Conservation (phyloP, 2,329 filamentous ascomycete genomes). For the Trichoderma endophyticum region DNA sequence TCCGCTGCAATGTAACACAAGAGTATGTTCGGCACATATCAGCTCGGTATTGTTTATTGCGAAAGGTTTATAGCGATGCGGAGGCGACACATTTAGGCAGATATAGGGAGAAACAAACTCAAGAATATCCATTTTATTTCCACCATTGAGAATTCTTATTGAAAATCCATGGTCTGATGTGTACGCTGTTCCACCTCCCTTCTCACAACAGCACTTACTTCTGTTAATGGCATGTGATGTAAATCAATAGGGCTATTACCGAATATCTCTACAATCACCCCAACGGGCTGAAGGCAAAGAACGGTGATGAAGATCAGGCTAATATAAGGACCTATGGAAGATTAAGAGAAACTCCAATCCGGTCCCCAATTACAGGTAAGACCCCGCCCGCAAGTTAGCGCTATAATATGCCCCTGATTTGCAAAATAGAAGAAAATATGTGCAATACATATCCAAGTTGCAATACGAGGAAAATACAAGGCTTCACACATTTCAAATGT, state of each 20-base stretch:
- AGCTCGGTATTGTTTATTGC: neutral
- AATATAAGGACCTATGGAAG: too few species aligned
- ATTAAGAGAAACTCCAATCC: neutral
- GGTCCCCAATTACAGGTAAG: neutral
- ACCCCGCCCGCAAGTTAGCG: neutral
- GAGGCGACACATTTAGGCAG: conserved; percentile 8
- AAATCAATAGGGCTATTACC: neutral
- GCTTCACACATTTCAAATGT: neutral
- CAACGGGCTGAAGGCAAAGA: neutral
- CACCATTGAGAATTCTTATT: neutral
- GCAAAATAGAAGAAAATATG: neutral
- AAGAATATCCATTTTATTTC: neutral
- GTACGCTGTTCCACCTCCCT: neutral
- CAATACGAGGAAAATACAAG: neutral
- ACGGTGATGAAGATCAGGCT: neutral
- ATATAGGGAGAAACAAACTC: neutral
- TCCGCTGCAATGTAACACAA: neutral
- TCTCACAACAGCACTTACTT: neutral
- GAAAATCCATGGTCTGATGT: neutral
- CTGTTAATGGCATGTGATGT: neutral
- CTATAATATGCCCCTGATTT: neutral
- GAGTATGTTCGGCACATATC: neutral
- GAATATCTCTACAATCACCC: neutral
- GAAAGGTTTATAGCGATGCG: neutral
- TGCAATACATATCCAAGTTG: neutral